A percentile compares a stretch with the other conserved stretches of the same genome.
Conservation (phyloP, 139 green algal genomes). For the Tetradesmus obliquus region DNA sequence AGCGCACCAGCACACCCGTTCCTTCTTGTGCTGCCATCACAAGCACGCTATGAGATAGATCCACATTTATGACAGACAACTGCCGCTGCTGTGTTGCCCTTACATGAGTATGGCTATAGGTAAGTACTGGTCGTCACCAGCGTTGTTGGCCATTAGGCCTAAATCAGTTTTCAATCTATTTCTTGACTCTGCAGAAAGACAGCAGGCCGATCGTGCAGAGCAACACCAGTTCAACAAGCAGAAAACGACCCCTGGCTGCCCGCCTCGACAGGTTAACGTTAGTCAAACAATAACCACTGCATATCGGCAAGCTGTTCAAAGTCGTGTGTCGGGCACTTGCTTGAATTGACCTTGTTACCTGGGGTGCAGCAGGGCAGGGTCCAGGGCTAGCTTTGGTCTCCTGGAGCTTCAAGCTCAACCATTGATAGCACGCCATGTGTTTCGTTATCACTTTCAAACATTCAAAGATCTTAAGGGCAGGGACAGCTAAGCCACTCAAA, state of each 20-base stretch:
- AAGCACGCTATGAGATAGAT: not conserved
- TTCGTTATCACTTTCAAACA: no score
- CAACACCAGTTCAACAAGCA: not conserved
- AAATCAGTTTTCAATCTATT: not conserved
- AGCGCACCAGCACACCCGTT: not conserved
- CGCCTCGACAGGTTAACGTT: not conserved
- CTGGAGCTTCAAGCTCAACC: no score
- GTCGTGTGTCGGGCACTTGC: not conserved
- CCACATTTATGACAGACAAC: not conserved
- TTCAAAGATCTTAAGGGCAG: no score
- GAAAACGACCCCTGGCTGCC: not conserved
- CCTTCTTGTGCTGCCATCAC: not conserved
- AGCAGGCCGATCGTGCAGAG: not conserved
- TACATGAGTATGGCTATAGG: slow-evolving; percentile 92
- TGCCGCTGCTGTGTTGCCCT: slow-evolving; percentile 34
- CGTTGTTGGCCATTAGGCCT: slow-evolving; percentile 22
- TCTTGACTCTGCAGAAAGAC: not conserved
- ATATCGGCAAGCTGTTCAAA: not conserved
- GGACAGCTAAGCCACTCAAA: no score
- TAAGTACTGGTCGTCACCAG: slow-evolving; percentile 74
- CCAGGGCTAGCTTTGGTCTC: not conserved
- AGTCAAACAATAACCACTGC: not conserved
- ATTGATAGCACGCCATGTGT: no score
- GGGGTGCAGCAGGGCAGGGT: not conserved
- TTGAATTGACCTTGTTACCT: not conserved